These are phyloP conservation scores for Saccharum officinarum DNA, from an alignment of 176 grass and related monocot species.

Conservation along the genomic window DNA sequence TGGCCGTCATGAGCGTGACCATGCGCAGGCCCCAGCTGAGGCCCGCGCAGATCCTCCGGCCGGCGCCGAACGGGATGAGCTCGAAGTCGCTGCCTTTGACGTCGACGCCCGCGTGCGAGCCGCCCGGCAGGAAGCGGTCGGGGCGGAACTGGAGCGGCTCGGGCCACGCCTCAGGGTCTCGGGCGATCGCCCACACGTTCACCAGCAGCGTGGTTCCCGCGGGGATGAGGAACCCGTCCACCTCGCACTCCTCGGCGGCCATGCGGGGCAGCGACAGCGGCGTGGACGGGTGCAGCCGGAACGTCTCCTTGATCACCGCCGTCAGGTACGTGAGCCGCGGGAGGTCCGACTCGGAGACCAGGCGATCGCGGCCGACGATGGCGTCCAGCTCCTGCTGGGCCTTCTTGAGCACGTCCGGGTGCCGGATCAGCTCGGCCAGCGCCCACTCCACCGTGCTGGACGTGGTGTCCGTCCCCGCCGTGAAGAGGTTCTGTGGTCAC, in stretches of 20 bases:
- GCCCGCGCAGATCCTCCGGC: constrained; percentile 67
- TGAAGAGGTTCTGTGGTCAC: no score
- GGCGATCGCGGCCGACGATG: not conserved
- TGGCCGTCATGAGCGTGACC: constrained; percentile 14
- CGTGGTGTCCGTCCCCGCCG: not conserved
- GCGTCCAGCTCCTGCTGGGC: not conserved
- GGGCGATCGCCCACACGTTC: constrained; percentile 17
- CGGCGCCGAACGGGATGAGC: constrained; percentile 85
- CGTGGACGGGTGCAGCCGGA: constrained; percentile 12
- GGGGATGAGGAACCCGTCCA: not conserved
- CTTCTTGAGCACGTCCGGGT: not conserved
- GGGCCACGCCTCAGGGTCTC: not conserved
- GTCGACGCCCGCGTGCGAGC: not conserved
- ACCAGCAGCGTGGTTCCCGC: not conserved
- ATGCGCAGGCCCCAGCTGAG: constrained; percentile 15
- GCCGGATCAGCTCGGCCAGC: constrained; percentile 1
- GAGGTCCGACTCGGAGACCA: not conserved
- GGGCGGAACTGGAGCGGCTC: constrained; percentile 1
- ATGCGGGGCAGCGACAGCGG: constrained; percentile 19
- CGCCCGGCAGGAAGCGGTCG: not conserved
- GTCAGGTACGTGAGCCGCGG: not conserved
- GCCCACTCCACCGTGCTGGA: constrained; percentile 21
- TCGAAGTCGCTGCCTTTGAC: constrained; percentile 46
- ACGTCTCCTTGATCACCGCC: constrained; percentile 18
- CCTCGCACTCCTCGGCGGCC: constrained; percentile 13